Conservation (phyloP, 129 eudicot species). For the Arctium minus region DNA sequence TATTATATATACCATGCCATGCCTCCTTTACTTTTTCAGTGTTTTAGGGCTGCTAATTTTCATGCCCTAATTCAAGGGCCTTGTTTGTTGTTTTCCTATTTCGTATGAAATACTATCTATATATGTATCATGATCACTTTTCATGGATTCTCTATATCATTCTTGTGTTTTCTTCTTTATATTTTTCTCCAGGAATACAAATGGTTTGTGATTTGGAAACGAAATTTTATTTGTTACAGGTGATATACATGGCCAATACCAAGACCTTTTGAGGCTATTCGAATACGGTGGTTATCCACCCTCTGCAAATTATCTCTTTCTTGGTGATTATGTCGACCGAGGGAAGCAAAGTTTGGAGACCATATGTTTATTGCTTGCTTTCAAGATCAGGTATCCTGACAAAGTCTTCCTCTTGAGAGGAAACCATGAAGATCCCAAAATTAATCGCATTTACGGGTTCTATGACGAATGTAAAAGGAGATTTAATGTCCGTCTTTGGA, state of each 20-base stretch:
- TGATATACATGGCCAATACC: constrained; percentile 90
- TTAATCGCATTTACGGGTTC: constrained; percentile 74
- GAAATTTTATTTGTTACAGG: constrained; percentile 31
- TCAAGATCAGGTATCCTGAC: constrained; percentile 73
- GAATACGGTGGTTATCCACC: constrained; percentile 88
- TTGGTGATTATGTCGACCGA: constrained; percentile 83
- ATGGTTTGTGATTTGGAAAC: neutral
- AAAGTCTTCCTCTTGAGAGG: constrained; percentile 70
- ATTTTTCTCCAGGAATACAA: neutral
- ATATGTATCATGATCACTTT: neutral
- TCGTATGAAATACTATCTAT: neutral
- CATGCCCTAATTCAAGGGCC: no score
- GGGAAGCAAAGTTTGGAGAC: constrained; percentile 95
- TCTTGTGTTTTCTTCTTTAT: neutral
- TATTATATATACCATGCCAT: no score
- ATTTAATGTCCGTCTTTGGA: constrained; percentile 82
- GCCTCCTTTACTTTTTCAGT: no score
- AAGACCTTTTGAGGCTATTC: constrained; percentile 70
- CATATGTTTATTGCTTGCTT: constrained; percentile 77
- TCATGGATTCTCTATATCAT: neutral
- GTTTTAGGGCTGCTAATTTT: no score
- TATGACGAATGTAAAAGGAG: constrained; percentile 86
- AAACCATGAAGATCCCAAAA: constrained; percentile 88
- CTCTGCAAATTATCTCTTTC: constrained; percentile 61
- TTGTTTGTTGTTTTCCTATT: no score